phyloP scores from a whole-genome alignment of 2,329 filamentous ascomycete genomes.

The Cercospora zeae-maydis region DNA sequence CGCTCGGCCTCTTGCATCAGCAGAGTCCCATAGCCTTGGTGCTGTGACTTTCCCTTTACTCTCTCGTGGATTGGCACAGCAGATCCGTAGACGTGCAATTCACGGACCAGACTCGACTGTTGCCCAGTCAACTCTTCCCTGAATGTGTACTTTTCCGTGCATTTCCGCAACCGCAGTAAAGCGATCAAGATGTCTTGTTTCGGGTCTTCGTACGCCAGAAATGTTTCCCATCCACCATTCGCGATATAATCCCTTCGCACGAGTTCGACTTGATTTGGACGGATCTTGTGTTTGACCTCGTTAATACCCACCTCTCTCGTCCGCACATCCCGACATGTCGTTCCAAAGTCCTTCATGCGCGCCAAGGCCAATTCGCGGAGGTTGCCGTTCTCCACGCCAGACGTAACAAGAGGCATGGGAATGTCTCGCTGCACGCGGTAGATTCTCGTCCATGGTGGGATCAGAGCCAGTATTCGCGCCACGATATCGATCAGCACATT shows the following conservation, averaged over 20 bases:
- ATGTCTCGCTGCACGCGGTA: slow-evolving; percentile 98
- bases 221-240: slow-evolving; percentile 98
- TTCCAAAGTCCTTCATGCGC: slow-evolving; percentile 99
- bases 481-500: slow-evolving; percentile 95
- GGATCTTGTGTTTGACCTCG: slow-evolving; percentile 98
- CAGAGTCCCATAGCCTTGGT: slow-evolving; percentile 93
- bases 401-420: slow-evolving; percentile 99
- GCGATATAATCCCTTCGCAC: slow-evolving; percentile 90
- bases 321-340: slow-evolving; percentile 90
- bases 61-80: slow-evolving; percentile 96
- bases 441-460: slow-evolving; percentile 96
- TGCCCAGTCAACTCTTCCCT: slow-evolving; percentile 80
- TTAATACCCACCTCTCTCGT: slow-evolving; percentile 97
- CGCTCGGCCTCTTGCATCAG: slow-evolving; percentile 97
- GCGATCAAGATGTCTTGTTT: slow-evolving; percentile 98
- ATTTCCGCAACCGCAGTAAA: slow-evolving; percentile 82
- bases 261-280: slow-evolving; percentile 92
- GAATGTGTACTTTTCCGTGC: slow-evolving; percentile 87
- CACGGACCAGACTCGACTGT: slow-evolving; percentile 85
- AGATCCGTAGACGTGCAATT: slow-evolving; percentile 94
- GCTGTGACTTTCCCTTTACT: slow-evolving; percentile 95
- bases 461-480: slow-evolving; percentile 87
- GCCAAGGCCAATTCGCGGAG: slow-evolving; percentile 87
- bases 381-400: slow-evolving; percentile 96
- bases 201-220: slow-evolving; percentile 94